Evolutionary conservation across 805 yeast species (phyloP), one percentile per base, ranked within the genome.

Genomic region (Metschnikowia colocasiae): DNA sequence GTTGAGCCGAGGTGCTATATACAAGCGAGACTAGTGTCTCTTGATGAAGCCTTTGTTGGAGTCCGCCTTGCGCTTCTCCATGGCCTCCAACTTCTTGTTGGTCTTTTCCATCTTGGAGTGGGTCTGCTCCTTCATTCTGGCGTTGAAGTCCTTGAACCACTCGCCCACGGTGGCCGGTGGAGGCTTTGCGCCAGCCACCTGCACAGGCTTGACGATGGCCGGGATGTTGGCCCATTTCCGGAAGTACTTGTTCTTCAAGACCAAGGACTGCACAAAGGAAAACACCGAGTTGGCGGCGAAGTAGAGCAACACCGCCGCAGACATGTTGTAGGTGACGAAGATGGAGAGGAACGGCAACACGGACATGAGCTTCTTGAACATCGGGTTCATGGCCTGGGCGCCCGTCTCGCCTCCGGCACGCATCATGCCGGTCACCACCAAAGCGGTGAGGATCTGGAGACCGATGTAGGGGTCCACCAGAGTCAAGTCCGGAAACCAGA

Each of bases 391-490:
- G 45, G 74, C 76, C 44, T 77, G 81, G 30, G 87, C 83, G 43
- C 96, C 97, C 10, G 94, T 85, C 63, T 92, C 97, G 56, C 97
- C 97, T 51, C 97, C 98, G 38, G 82, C 69, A 63, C 82, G 80
- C 65, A 92, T 82, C 57, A 92, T 84, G 1, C 80, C 75, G 46
- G 87, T 78, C 50, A 90, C 86, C 22, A 85, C 75, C 22, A 81
- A 76, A 9, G 97, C 96, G 13, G 98, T 82, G 36, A 89, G 68
- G 37, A 85, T 66, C 62, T 91, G 98, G 52, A 92, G 74, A 3
- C 96, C 97, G 47, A 87, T 70, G 68, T 87, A 94, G 2, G 98
- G 97, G 64, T 94, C 99, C 2, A 95, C 82, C 29, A 79, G 83
- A 16, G 87, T 74, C 57, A 94, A 76, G 65, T 91, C 85, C 20